These are phyloP conservation scores for Platanthera zijinensis DNA, from an alignment of 106 monocot genomes.

Conservation along the genomic window DNA sequence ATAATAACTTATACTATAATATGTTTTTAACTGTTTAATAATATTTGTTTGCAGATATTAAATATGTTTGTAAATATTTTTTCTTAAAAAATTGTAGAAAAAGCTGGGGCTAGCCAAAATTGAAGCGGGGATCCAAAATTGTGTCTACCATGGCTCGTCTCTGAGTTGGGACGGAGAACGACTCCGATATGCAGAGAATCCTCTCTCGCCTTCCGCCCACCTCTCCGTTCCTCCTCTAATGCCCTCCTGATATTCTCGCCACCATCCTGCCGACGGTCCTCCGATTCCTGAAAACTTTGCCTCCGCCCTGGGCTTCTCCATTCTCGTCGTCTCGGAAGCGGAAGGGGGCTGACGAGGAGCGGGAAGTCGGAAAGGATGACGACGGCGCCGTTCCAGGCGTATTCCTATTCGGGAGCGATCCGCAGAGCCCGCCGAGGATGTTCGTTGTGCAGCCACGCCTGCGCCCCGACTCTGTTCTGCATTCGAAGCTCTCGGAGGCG, in stretches of 20 bases:
- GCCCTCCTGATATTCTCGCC: neutral
- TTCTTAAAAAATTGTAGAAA: too few relatives aligned
- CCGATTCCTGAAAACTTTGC: neutral
- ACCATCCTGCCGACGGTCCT: neutral
- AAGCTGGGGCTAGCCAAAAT: too few relatives aligned
- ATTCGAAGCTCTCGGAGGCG: constrained; percentile 80
- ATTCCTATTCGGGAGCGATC: constrained; percentile 24
- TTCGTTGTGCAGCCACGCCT: constrained; percentile 86
- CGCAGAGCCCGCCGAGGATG: constrained; percentile 51
- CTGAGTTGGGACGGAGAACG: neutral
- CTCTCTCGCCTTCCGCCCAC: constrained; percentile 25
- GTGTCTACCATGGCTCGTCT: too few relatives aligned
- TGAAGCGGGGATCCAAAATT: too few relatives aligned
- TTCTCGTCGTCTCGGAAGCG: constrained; percentile 25
- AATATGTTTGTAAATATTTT: too few relatives aligned
- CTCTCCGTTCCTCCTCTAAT: constrained; percentile 5
- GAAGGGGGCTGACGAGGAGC: neutral
- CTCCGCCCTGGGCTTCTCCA: constrained; percentile 10
- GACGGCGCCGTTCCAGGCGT: constrained; percentile 10
- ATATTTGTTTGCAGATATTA: too few relatives aligned
- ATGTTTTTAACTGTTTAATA: too few relatives aligned
- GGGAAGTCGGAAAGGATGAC: constrained; percentile 17
- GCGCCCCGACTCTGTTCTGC: constrained; percentile 59
- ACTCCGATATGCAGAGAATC: constrained; percentile 4
- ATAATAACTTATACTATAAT: too few relatives aligned